Conservation (phyloP, 164 flowering plant genomes). For the Magnolia sinica region DNA sequence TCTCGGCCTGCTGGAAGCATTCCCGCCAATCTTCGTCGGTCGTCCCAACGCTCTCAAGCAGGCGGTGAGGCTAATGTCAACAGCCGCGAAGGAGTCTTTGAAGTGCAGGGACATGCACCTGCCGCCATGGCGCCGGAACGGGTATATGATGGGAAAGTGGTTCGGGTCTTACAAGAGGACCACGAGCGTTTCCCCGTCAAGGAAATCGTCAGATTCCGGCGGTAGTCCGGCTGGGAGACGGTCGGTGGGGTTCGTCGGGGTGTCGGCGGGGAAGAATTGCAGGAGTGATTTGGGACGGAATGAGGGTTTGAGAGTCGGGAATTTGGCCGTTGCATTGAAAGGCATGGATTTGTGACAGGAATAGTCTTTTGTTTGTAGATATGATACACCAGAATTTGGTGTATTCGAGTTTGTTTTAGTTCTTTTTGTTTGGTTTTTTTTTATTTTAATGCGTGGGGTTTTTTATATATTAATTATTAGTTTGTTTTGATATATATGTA, state of each 20-base stretch:
- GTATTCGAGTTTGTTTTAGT: too few relatives aligned
- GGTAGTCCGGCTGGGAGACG: neutral
- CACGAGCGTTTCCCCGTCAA: conserved; percentile 18
- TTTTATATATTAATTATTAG: neutral
- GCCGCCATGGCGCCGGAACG: conserved; percentile 80
- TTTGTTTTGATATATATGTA: neutral
- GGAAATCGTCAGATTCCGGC: neutral
- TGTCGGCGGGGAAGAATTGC: neutral
- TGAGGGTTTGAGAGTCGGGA: neutral
- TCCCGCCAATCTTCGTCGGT: conserved; percentile 58
- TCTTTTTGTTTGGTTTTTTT: too few relatives aligned
- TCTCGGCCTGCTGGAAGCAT: conserved; percentile 16
- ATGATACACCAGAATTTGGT: too few relatives aligned
- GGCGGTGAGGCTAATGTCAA: conserved; percentile 39
- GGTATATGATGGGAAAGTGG: conserved; percentile 73
- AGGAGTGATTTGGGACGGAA: neutral
- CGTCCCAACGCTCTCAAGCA: conserved; percentile 44
- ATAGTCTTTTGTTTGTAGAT: too few relatives aligned
- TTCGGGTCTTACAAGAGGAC: conserved; percentile 61
- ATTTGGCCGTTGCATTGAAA: conserved; percentile 1
- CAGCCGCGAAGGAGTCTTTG: conserved; percentile 55
- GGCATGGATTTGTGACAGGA: neutral
- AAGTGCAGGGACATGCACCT: conserved; percentile 43
- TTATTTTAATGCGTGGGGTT: too few relatives aligned
- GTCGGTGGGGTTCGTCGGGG: neutral